Conservation (phyloP, 805 yeast species). For the Saturnispora gosingensis region DNA sequence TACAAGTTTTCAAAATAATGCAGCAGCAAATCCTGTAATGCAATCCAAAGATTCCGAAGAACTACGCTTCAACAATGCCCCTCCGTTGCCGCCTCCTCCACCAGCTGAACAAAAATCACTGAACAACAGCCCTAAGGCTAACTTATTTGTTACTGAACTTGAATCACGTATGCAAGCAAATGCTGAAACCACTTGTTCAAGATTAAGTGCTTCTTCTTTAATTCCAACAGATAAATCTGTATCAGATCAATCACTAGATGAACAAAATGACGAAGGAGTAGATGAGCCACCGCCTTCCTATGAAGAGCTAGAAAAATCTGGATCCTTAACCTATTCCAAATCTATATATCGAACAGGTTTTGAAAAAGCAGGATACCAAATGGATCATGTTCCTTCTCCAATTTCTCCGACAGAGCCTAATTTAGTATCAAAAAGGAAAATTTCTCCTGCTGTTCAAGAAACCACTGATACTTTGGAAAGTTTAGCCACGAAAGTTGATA, state of each 20-base stretch:
- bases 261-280: conserved; percentile 9
- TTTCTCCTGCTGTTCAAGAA: background rate
- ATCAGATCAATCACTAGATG: conserved; percentile 10
- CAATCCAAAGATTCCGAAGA: background rate
- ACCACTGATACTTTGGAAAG: background rate
- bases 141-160: conserved; percentile 13
- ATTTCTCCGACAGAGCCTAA: conserved; percentile 4
- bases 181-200: background rate
- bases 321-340: conserved; percentile 25
- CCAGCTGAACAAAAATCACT: conserved; percentile 19
- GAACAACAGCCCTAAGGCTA: conserved; percentile 20
- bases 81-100: conserved; percentile 27
- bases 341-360: conserved; percentile 29
- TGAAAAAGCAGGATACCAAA: conserved; percentile 28
- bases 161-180: conserved; percentile 1
- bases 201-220: conserved; percentile 18
- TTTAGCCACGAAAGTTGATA: background rate
- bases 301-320: conserved; percentile 27
- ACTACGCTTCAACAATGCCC: conserved; percentile 6
- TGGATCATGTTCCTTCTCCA: conserved; percentile 19
- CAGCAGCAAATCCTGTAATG: background rate
- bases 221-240: conserved; percentile 20
- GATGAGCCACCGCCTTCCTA: conserved; percentile 26
- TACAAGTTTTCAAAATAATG: background rate
- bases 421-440: background rate